Evolutionary conservation across 78 protist genomes (phyloP).

Genomic region (Pelomyxa schiedti): DNA sequence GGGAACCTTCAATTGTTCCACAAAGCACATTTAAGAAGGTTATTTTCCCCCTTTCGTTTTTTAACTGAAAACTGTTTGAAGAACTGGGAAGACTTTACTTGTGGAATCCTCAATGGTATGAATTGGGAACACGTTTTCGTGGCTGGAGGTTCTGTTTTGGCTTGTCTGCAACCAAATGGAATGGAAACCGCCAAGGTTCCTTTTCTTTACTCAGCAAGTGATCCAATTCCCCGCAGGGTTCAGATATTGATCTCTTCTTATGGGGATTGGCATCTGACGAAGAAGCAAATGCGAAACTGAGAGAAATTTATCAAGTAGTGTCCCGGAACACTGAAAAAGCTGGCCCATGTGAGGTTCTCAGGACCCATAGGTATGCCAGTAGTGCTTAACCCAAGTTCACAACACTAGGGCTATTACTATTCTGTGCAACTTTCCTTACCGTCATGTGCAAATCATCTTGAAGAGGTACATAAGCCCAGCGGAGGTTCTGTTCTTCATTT

Average conservation of each 20-base stretch:
- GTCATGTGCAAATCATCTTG: constrained; percentile 38
- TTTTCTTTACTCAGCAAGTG: no score
- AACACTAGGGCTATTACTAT: constrained; percentile 32
- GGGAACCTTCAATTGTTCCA: not conserved
- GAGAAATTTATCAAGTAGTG: constrained; percentile 2
- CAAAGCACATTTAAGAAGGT: not conserved
- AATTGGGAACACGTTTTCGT: constrained; percentile 52
- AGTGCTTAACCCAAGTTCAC: not conserved
- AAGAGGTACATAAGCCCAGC: constrained; percentile 53
- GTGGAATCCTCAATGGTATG: constrained; percentile 12
- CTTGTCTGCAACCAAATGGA: constrained; percentile 13
- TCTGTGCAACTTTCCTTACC: constrained; percentile 1
- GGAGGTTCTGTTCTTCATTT: constrained; percentile 19
- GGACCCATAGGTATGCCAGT: no score
- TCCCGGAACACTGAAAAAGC: not conserved
- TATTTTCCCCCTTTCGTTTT: not conserved
- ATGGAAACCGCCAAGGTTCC: no score
- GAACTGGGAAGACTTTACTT: not conserved
- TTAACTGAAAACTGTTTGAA: not conserved
- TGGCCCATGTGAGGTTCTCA: not conserved
- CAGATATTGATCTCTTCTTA: constrained; percentile 54
- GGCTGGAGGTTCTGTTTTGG: constrained; percentile 65
- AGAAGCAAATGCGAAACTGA: constrained; percentile 18
- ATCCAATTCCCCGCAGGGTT: no score
- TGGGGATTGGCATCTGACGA: constrained; percentile 18